Base-by-base conservation (phyloP, 2,329 filamentous ascomycete species). In the Colletotrichum sp. region DNA sequence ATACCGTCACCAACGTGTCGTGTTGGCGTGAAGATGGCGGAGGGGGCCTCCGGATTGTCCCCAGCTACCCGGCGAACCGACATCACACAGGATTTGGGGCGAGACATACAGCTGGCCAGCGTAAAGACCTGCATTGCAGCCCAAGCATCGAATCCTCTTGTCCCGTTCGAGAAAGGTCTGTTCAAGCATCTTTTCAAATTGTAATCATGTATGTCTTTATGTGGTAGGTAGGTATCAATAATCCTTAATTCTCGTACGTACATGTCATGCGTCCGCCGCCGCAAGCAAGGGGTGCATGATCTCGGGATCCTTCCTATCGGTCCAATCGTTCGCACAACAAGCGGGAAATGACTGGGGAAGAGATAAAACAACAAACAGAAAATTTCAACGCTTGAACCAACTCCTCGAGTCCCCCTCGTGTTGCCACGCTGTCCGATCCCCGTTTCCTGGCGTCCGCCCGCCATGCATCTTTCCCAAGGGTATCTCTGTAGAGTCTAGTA, bases 401-500 rank as follows among this genome's bases (percentile, higher is more conserved):
- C 59, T 66, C 73, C 63, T 34, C 13, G 32, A 39, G 32, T 64
- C 62, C 62, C 21, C 21, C 21, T 64, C 36, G 49, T 68, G 21
- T 69, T 70, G 21, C 49, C 71, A 71, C 66, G 60, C 74, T 64
- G 16, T 28, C 57, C 60, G 7, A 30, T 15, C 36, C 24, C 66
- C 36, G 16, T 62, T 60, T 44, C 68, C 30, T 24, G 32, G 24
- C 34, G 21, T 30, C 30, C 57, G 21, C 36, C 36, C 16, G 21
- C 36, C 26, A 49, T 64, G 26, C 70, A 66, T 44, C 24, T 21
- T 66, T 52, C 16, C 57, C 32, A 24, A n/a, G 44, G 34, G 65
- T 75, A 70, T 75, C 64, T 76, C 64, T 57, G 59, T 59, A 70
- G 73, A 80, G 80, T 80, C 77, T 80, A 72, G 60, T 36, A 81